Evolutionary conservation across 306 rosid genomes (phyloP).

Genomic region (Geum urbanum): DNA sequence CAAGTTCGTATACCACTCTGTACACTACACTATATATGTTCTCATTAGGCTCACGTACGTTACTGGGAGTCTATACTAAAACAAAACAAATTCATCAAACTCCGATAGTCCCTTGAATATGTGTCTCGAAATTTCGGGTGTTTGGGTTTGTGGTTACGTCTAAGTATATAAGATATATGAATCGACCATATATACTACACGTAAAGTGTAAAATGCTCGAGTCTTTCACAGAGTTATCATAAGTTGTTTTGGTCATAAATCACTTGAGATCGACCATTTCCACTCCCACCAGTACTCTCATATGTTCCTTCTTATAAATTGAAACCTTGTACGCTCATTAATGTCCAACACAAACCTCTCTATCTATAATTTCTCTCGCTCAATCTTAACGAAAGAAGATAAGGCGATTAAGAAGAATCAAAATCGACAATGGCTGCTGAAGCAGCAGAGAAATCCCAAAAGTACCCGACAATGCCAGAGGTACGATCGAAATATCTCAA

Average conservation of each 20-base stretch:
- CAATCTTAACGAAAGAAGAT: conserved; percentile 8
- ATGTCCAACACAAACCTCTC: conserved; percentile 19
- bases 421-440: conserved; percentile 27
- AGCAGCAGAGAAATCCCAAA: conserved; percentile 32
- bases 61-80: too few relatives aligned
- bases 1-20: too few relatives aligned
- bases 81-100: neutral
- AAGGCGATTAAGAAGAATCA: conserved; percentile 10
- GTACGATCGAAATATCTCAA: conserved; percentile 36
- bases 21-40: neutral
- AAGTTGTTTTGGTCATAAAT: too few relatives aligned
- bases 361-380: conserved; percentile 2
- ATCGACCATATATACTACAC: neutral
- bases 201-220: neutral
- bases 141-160: neutral
- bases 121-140: neutral
- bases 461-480: conserved; percentile 52
- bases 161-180: neutral
- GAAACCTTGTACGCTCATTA: conserved; percentile 18
- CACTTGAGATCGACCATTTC: neutral
- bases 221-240: too few relatives aligned
- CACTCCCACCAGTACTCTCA: conserved; percentile 2
- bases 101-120: neutral
- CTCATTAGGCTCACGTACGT: neutral
- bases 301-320: conserved; percentile 19